phyloP scores from a whole-genome alignment of 2,329 filamentous ascomycete genomes.

The Coleophoma crateriformis region DNA sequence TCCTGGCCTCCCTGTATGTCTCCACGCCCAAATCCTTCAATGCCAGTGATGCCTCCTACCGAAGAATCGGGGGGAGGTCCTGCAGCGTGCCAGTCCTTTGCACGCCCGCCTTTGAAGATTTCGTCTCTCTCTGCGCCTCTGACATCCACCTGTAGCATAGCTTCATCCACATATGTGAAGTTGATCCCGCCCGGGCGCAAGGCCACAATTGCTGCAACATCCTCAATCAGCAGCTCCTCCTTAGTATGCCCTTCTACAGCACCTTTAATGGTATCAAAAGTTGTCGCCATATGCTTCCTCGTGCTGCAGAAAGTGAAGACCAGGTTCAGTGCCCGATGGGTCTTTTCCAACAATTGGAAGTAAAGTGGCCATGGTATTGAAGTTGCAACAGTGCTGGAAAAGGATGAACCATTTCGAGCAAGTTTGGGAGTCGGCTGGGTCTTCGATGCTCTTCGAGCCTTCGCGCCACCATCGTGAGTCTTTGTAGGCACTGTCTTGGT shows the following conservation, averaged over 20 bases:
- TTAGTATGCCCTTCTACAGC: slow-evolving; percentile 82
- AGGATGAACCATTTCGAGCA: slow-evolving; percentile 15
- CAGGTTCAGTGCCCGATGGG: slow-evolving; percentile 80
- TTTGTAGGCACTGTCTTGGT: slow-evolving; percentile 48
- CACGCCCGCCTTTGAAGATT: slow-evolving; percentile 52
- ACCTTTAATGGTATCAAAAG: slow-evolving; percentile 79
- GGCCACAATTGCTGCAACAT: slow-evolving; percentile 77
- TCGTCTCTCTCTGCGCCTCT: slow-evolving; percentile 62
- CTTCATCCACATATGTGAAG: slow-evolving; percentile 83
- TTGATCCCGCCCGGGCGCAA: slow-evolving; percentile 73
- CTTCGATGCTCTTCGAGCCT: slow-evolving; percentile 40
- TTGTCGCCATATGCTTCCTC: slow-evolving; percentile 86
- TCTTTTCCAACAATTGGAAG: slow-evolving; percentile 68
- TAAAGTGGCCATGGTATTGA: slow-evolving; percentile 60
- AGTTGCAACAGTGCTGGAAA: slow-evolving; percentile 16
- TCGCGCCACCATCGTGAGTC: slow-evolving; percentile 43
- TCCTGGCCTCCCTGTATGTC: slow-evolving; percentile 44
- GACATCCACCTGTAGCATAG: slow-evolving; percentile 74
- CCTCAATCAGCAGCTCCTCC: slow-evolving; percentile 62
- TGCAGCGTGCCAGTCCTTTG: slow-evolving; percentile 43
- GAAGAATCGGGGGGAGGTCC: slow-evolving; percentile 48
- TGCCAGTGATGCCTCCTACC: slow-evolving; percentile 49
- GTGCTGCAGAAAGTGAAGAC: slow-evolving; percentile 95
- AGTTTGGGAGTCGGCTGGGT: slow-evolving; percentile 13
- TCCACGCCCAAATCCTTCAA: slow-evolving; percentile 32